Conservation (phyloP, 164 flowering plant genomes). For the Annona squamosa region DNA sequence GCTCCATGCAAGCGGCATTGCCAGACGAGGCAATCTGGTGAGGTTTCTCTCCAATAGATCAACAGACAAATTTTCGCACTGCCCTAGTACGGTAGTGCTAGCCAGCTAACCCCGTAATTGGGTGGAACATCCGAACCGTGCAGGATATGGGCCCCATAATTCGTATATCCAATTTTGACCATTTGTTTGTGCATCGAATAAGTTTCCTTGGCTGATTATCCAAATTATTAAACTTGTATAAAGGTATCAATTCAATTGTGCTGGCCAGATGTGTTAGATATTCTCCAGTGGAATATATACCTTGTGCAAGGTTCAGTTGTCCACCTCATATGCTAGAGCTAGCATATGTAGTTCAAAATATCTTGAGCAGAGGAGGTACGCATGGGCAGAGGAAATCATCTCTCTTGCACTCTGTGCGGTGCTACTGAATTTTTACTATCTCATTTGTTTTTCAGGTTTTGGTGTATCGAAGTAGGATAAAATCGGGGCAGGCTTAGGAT, state of each 20-base stretch:
- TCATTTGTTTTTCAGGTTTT: not conserved
- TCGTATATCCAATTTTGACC: not conserved
- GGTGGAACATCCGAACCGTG: not conserved
- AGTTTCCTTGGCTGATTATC: not conserved
- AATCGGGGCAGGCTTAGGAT: not conserved
- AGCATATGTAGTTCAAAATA: not conserved
- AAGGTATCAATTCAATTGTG: not conserved
- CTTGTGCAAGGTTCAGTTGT: not conserved
- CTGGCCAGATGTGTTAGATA: not conserved
- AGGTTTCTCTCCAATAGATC: conserved; percentile 4
- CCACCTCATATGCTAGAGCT: not conserved
- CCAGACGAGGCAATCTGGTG: conserved; percentile 46
- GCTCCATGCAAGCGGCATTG: conserved; percentile 24
- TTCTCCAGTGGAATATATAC: not conserved
- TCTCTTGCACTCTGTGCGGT: not conserved
- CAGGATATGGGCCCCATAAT: not conserved
- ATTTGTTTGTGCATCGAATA: not conserved
- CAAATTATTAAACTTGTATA: not conserved
- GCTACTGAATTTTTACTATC: not conserved
- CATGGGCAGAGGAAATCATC: not conserved
- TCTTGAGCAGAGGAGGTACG: not conserved
- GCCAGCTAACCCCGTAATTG: not conserved
- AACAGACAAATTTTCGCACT: not conserved
- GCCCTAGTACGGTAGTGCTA: not conserved
- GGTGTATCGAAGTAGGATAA: not conserved